Evolutionary conservation across 139 green algal genomes (phyloP).

Genomic region (Microglena sp.): DNA sequence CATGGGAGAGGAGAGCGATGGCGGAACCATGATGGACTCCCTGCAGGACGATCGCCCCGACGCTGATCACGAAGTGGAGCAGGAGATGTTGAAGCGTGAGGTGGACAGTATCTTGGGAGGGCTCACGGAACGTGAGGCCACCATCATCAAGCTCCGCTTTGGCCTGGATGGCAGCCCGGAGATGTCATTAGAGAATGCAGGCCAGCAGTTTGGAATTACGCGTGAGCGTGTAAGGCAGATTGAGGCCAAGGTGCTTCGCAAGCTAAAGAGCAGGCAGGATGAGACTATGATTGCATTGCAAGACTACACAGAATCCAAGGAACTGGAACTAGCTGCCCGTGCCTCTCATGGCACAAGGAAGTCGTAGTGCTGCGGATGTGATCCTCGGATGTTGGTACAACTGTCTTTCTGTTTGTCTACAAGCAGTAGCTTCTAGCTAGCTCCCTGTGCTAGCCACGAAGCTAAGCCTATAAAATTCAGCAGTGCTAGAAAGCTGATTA

Average conservation of each 20-base stretch:
- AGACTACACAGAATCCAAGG: too few relatives aligned
- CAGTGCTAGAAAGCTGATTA: too few relatives aligned
- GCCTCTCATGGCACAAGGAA: too few relatives aligned
- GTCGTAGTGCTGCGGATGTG: too few relatives aligned
- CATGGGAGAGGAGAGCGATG: conserved; percentile 11
- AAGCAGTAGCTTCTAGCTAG: too few relatives aligned
- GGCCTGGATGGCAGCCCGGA: conserved; percentile 66
- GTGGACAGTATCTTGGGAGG: conserved; percentile 63
- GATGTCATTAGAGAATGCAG: conserved; percentile 86
- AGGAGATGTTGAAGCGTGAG: conserved; percentile 32
- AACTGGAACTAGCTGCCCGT: too few relatives aligned
- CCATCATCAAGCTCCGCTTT: conserved; percentile 82
- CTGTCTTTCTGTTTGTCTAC: too few relatives aligned
- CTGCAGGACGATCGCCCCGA: conserved; percentile 6
- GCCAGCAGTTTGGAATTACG: conserved; percentile 54
- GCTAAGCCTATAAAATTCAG: too few relatives aligned
- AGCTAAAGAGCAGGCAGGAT: conserved; percentile 40
- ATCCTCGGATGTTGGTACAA: too few relatives aligned
- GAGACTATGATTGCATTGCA: not conserved
- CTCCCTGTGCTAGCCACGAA: too few relatives aligned
- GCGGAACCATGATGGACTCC: conserved; percentile 18
- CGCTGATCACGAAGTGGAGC: conserved; percentile 10
- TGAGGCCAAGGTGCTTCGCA: conserved; percentile 82
- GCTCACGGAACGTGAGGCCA: conserved; percentile 66
- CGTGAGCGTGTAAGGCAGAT: conserved; percentile 98